Evolutionary conservation across 140 eudicot genomes (phyloP).

Genomic region (Ambrosia hybrid): DNA sequence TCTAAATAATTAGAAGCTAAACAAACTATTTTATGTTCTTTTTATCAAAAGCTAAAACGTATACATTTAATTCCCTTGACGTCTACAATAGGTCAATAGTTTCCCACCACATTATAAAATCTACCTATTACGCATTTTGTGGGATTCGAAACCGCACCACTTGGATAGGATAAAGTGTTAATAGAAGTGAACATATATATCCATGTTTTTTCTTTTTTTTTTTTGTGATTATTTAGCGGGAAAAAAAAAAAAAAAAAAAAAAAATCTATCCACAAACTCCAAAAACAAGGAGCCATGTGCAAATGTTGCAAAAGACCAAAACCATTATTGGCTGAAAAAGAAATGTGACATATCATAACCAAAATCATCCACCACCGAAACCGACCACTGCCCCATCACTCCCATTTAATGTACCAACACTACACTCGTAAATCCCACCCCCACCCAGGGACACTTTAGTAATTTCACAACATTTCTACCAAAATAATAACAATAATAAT

Average conservation of each 20-base stretch:
- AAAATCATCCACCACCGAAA: conserved; percentile 4
- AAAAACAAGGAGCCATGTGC: conserved; percentile 31
- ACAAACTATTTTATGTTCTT: background rate
- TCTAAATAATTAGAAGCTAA: background rate
- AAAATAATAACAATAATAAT: no score
- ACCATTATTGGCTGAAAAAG: conserved; percentile 6
- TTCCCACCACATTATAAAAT: no score
- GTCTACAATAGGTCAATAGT: no score
- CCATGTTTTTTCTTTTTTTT: no score
- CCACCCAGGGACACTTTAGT: conserved; percentile 17
- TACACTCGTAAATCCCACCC: conserved; percentile 22
- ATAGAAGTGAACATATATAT: no score
- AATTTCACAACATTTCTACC: background rate
- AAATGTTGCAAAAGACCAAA: conserved; percentile 27
- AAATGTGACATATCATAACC: conserved; percentile 9
- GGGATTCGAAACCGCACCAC: no score
- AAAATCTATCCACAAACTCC: conserved; percentile 22
- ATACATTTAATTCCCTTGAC: no score
- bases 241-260: background rate
- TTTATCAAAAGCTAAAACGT: background rate
- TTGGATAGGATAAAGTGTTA: no score
- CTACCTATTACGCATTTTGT: no score
- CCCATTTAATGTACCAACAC: conserved; percentile 17
- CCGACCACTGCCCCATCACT: conserved; percentile 32
- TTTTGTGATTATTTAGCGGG: background rate